Base-by-base conservation (phyloP, 805 yeast species). In the Sugiyamaella chiloensis region DNA sequence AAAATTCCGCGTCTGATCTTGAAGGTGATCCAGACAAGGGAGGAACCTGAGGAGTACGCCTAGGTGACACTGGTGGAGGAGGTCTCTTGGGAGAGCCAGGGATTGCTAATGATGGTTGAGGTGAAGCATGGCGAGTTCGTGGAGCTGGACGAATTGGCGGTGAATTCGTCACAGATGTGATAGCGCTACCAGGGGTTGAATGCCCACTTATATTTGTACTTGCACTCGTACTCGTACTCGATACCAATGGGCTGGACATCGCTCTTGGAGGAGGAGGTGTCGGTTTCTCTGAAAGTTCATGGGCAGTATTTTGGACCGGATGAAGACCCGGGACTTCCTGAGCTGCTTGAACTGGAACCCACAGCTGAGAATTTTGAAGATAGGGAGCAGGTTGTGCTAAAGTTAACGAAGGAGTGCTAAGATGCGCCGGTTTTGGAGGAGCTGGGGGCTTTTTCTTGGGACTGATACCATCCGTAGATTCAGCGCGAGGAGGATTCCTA, bases 381-480 rank as follows among this genome's bases (percentile, higher is more conserved):
- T n/a, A n/a, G n/a, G n/a, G n/a, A n/a, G n/a, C n/a, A n/a, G n/a
- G n/a, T n/a, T n/a, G 30, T 19, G 46, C 30, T 20, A 19, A 24
- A 12, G 45, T 20, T 14, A 46, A 41, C 24, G 26, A 46, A 12
- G 49, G 7, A 26, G 41, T 8, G 50, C 42, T 17, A 21, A 52
- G 47, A 23, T 52, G 27, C 7, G 48, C 55, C 5, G 58, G 57
- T 30, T 53, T 53, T 4, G 57, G 55, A 20, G 50, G 44, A 24
- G 45, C 36, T 40, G 47, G 44, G 14, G 31, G 50, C 29, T 16
- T 46, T 29, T 40, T 31, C 36, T 12, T 21, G n/a, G 48, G 19
- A 17, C 45, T 16, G 19, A 37, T n/a, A 17, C 9, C 40, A 24
- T 26, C 31, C 17, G 32, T 19, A 34, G 35, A 17, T 23, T n/a